Percentiles rank a stretch among this genome's conserved stretches.
Evolutionary conservation across 2,329 filamentous ascomycete genomes (phyloP).

Genomic region (Xylariaceae sp.): DNA sequence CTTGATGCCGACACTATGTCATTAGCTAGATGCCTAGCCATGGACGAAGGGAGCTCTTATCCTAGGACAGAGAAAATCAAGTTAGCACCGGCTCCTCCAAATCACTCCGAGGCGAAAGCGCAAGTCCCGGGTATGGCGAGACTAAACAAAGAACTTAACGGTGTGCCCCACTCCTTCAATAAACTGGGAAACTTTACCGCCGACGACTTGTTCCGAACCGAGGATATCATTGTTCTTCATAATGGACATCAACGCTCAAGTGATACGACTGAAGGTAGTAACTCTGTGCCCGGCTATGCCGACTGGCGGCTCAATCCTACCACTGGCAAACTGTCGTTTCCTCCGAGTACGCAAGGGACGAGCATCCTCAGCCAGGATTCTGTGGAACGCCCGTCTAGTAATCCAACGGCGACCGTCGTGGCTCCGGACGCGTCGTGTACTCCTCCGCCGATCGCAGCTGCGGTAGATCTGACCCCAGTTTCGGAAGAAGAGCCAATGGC

Average conservation of each 20-base stretch:
- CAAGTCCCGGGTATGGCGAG: slow-evolving; percentile 32
- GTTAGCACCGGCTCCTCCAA: slow-evolving; percentile 20
- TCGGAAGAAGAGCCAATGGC: slow-evolving; percentile 38
- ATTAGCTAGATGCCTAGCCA: slow-evolving; percentile 39
- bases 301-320: slow-evolving; percentile 60
- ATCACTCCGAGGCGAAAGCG: slow-evolving; percentile 28
- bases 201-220: slow-evolving; percentile 45
- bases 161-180: slow-evolving; percentile 41
- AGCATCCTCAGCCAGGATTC: slow-evolving; percentile 59
- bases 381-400: slow-evolving; percentile 43
- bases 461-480: slow-evolving; percentile 27
- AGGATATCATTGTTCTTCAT: slow-evolving; percentile 28
- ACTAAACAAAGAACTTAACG: slow-evolving; percentile 41
- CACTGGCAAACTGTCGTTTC: slow-evolving; percentile 58
- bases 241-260: slow-evolving; percentile 51
- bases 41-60: slow-evolving; percentile 21
- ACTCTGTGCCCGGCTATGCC: slow-evolving; percentile 46
- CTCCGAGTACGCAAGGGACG: slow-evolving; percentile 60
- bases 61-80: slow-evolving; percentile 17
- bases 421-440: slow-evolving; percentile 33
- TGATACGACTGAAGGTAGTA: slow-evolving; percentile 57
- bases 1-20: slow-evolving; percentile 35
- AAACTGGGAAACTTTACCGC: slow-evolving; percentile 43
- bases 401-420: slow-evolving; percentile 38
- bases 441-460: slow-evolving; percentile 23